Base-by-base conservation (phyloP, 768 basidiomycete genomes). In the Exidia glandulosa region DNA sequence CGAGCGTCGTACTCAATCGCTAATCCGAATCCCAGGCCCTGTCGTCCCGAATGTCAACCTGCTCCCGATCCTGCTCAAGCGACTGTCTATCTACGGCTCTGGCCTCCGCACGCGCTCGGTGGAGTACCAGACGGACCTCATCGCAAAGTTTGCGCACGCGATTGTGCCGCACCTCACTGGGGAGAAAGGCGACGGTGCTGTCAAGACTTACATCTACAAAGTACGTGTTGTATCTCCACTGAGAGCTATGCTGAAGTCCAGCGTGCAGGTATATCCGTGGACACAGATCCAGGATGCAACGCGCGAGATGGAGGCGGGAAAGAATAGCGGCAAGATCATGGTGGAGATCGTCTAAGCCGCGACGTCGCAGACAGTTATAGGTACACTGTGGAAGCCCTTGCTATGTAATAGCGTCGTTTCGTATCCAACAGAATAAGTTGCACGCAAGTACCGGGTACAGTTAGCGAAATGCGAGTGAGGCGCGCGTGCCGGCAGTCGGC, bases 41-140 rank as follows among this genome's bases (percentile, higher is more conserved):
- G 41, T 19, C 12, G 23, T 45, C 6, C 41, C 41, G 2, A 45
- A 45, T 45, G 41, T 23, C 6, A 45, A 10, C 5, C 12, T 45
- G 10, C 9, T 10, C 19, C 41, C 41, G 19, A 45, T 45, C 59
- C 74, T 95, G 61, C 84, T 77, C 71, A 97, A 94, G 74, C 84
- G 93, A 19, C 81, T 96, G 57, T 83, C 85, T 29, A 86, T 97
- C 57, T 86, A 92, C 71, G 93, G 94, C 23, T 89, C 90, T 23
- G 95, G 92, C 1, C 75, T 96, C 32, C 84, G 93, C 27, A 82
- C 86, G 32, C 83, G 90, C 48, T 79, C 82, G 30, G 66, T 19
- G 19, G 75, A 79, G 62, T 96, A 95, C 70, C 92, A 96, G 71
- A 77, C 80, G 3, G 79, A 87, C 25, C 76, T 95, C 57, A 79